Evolutionary conservation across 2,329 filamentous ascomycete species (phyloP).

Genomic region (Diaporthe amygdali): DNA sequence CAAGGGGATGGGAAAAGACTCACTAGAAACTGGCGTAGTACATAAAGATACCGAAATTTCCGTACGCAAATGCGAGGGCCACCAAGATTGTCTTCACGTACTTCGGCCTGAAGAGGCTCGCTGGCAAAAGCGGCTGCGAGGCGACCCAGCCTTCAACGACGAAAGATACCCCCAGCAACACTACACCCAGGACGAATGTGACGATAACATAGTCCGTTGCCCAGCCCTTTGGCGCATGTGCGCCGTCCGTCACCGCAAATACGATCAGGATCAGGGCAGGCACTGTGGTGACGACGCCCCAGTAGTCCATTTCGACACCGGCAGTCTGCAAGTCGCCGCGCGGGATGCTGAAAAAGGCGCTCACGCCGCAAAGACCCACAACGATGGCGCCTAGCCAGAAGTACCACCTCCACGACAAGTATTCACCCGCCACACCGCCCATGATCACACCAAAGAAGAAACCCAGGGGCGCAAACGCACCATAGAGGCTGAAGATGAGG

Average conservation of each 20-base stretch:
- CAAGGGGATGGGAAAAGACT: constrained; percentile 44
- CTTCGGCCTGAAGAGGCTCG: constrained; percentile 71
- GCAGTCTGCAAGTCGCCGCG: constrained; percentile 30
- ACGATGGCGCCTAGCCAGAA: constrained; percentile 66
- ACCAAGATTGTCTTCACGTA: constrained; percentile 69
- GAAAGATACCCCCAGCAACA: constrained; percentile 64
- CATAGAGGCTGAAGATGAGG: constrained; percentile 65
- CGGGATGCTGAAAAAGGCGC: constrained; percentile 47
- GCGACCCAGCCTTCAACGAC: constrained; percentile 78
- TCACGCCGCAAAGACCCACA: constrained; percentile 51
- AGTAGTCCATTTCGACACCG: constrained; percentile 68
- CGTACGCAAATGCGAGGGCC: constrained; percentile 70
- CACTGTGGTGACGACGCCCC: constrained; percentile 65
- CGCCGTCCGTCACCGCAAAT: constrained; percentile 76
- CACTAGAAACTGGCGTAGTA: constrained; percentile 75
- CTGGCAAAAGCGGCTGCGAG: constrained; percentile 70
- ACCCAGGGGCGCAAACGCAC: constrained; percentile 60
- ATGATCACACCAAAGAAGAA: constrained; percentile 72
- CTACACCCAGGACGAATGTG: constrained; percentile 65
- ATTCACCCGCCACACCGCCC: constrained; percentile 67
- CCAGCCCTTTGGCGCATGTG: constrained; percentile 73
- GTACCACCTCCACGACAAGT: constrained; percentile 69
- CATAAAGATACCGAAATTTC: constrained; percentile 70
- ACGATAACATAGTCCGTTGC: constrained; percentile 74
- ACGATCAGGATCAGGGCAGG: constrained; percentile 72